Evolutionary conservation across 805 yeast species (phyloP).

Genomic region (Trichomonascus vanleenenianus): DNA sequence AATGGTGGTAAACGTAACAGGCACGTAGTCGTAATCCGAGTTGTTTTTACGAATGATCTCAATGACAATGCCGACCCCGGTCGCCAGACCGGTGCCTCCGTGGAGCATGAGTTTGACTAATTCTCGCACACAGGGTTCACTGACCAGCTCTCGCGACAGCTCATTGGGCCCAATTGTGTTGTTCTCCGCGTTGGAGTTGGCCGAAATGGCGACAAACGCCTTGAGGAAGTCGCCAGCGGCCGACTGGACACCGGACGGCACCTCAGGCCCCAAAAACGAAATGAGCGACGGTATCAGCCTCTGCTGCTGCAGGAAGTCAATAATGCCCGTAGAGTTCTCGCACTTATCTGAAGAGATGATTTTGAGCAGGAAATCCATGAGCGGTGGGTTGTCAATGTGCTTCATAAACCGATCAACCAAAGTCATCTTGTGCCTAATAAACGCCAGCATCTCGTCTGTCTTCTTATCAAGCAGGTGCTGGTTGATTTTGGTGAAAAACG

Average conservation of each 20-base stretch:
- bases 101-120: constrained; percentile 70
- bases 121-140: constrained; percentile 56
- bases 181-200: constrained; percentile 82
- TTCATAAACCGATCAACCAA: constrained; percentile 74
- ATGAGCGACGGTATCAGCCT: constrained; percentile 65
- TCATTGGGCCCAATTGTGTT: constrained; percentile 96
- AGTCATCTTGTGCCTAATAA: constrained; percentile 57
- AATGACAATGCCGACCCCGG: constrained; percentile 90
- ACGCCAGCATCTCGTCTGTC: constrained; percentile 67
- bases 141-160: constrained; percentile 81
- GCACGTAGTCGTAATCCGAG: constrained; percentile 87
- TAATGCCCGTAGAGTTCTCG: constrained; percentile 79
- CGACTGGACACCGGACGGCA: constrained; percentile 68
- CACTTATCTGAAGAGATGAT: constrained; percentile 90
- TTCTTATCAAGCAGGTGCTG: constrained; percentile 87
- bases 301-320: constrained; percentile 68
- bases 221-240: constrained; percentile 94
- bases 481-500: constrained; percentile 84
- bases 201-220: constrained; percentile 88
- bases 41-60: constrained; percentile 93
- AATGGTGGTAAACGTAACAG: constrained; percentile 71
- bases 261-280: constrained; percentile 58
- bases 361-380: constrained; percentile 86
- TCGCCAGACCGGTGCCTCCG: constrained; percentile 77
- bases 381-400: constrained; percentile 87